Evolutionary conservation across 352 stramenopile species (phyloP).

Genomic region (Phytophthora pinifolia): DNA sequence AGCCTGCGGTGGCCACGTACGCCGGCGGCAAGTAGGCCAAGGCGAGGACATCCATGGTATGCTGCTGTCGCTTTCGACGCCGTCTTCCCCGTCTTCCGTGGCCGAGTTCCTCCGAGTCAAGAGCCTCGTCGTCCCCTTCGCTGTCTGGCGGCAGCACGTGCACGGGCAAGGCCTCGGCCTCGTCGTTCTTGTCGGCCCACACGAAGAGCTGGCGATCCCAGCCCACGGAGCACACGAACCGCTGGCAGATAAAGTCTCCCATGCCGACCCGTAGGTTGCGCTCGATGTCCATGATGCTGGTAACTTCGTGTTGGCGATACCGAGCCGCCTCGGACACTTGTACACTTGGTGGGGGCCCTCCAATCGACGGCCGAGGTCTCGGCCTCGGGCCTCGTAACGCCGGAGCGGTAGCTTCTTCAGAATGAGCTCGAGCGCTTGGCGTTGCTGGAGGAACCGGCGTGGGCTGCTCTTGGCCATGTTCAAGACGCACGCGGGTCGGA

Average conservation of each 20-base stretch:
- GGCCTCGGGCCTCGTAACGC: slow-evolving; percentile 10
- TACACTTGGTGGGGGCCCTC: neutral
- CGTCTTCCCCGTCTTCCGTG: slow-evolving; percentile 25
- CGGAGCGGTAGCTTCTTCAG: slow-evolving; percentile 8
- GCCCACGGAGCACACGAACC: slow-evolving; percentile 78
- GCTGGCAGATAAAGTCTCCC: slow-evolving; percentile 81
- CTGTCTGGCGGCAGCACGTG: slow-evolving; percentile 51
- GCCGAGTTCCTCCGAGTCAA: slow-evolving; percentile 20
- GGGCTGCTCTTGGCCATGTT: slow-evolving; percentile 25
- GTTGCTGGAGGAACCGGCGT: slow-evolving; percentile 12
- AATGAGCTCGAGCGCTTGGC: neutral
- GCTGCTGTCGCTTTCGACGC: slow-evolving; percentile 30
- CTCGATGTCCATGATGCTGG: slow-evolving; percentile 79
- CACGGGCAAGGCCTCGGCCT: slow-evolving; percentile 61
- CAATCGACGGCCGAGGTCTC: slow-evolving; percentile 9
- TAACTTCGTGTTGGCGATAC: slow-evolving; percentile 81
- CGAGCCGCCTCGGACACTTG: slow-evolving; percentile 27
- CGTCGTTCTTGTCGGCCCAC: slow-evolving; percentile 84
- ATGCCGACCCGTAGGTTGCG: slow-evolving; percentile 78
- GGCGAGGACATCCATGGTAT: slow-evolving; percentile 70
- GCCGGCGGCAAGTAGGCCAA: slow-evolving; percentile 71
- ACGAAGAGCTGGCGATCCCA: slow-evolving; percentile 85
- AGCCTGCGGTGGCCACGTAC: slow-evolving; percentile 64
- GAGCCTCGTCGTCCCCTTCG: slow-evolving; percentile 22
- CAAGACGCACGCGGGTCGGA: slow-evolving; percentile 40